Evolutionary conservation across 345 rosid species (phyloP).

Genomic region (Mercurialis annua): DNA sequence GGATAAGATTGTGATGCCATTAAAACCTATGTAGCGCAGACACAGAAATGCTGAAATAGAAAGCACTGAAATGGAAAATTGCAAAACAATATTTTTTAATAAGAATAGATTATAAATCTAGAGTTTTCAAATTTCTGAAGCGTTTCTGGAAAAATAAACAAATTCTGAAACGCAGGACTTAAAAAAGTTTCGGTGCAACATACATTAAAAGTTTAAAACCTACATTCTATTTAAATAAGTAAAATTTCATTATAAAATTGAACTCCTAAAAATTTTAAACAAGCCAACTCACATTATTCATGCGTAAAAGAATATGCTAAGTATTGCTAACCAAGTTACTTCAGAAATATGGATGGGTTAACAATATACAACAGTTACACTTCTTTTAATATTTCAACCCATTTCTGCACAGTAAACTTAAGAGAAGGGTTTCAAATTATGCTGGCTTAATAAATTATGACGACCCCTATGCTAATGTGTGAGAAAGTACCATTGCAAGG

Average conservation of each 20-base stretch:
- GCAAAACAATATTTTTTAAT: no score
- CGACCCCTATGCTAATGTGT: background rate
- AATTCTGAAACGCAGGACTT: no score
- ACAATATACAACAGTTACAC: background rate
- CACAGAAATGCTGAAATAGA: no score
- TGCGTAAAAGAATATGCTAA: background rate
- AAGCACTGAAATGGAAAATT: no score
- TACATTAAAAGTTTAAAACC: no score
- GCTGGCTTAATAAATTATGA: background rate
- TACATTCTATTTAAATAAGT: no score
- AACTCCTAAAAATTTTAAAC: no score
- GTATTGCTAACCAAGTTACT: background rate
- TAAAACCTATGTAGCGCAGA: background rate
- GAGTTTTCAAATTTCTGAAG: no score
- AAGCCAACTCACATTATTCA: background rate
- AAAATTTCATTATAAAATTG: no score
- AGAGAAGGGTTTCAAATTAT: background rate
- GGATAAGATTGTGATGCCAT: background rate
- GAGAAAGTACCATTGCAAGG: background rate
- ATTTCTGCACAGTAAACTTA: background rate
- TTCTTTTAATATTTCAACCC: background rate
- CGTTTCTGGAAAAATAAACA: no score
- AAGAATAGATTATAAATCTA: no score
- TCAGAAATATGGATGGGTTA: background rate
- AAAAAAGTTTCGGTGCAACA: no score